These are phyloP conservation scores for Ophiostoma pallidulum DNA, from an alignment of 2,329 filamentous ascomycete genomes.

Conservation along the genomic window DNA sequence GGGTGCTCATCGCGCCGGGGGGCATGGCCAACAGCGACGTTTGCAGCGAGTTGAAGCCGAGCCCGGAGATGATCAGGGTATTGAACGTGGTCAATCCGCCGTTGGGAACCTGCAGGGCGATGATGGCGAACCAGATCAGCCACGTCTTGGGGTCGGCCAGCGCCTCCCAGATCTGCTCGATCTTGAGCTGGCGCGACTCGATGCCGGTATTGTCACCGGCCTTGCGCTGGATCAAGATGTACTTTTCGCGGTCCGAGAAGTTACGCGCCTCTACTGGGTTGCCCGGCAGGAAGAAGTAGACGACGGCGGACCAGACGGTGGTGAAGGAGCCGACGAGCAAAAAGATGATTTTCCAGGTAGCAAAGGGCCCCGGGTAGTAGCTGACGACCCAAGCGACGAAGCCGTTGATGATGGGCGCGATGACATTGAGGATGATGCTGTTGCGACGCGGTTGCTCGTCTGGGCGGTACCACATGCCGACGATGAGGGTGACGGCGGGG, in stretches of 20 bases:
- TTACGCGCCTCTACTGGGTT: conserved; percentile 18
- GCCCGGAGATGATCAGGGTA: conserved; percentile 11
- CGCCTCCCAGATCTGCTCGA: conserved; percentile 17
- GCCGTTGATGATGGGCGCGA: conserved; percentile 20
- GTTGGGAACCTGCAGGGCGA: conserved; percentile 18
- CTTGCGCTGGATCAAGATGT: conserved; percentile 17
- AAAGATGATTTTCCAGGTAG: conserved; percentile 22
- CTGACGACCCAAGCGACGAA: conserved; percentile 19
- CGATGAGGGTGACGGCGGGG: conserved; percentile 18
- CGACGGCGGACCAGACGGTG: conserved; percentile 17
- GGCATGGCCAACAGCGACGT: conserved; percentile 14
- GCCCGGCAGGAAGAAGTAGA: conserved; percentile 18
- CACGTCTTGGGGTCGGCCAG: conserved; percentile 17
- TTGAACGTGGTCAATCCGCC: conserved; percentile 13
- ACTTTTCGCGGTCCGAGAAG: conserved; percentile 12
- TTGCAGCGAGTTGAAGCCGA: conserved; percentile 11
- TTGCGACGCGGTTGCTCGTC: conserved; percentile 22
- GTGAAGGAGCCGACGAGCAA: conserved; percentile 20
- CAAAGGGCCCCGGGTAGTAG: conserved; percentile 17
- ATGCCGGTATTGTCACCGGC: conserved; percentile 19
- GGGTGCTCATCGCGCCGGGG: not conserved
- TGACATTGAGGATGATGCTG: conserved; percentile 20
- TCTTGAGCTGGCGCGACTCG: conserved; percentile 17
- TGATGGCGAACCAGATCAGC: conserved; percentile 18
- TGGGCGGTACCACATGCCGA: conserved; percentile 19